These are phyloP conservation scores for Echria macrotheca DNA, from an alignment of 495 filamentous ascomycete species.

Conservation along the genomic window DNA sequence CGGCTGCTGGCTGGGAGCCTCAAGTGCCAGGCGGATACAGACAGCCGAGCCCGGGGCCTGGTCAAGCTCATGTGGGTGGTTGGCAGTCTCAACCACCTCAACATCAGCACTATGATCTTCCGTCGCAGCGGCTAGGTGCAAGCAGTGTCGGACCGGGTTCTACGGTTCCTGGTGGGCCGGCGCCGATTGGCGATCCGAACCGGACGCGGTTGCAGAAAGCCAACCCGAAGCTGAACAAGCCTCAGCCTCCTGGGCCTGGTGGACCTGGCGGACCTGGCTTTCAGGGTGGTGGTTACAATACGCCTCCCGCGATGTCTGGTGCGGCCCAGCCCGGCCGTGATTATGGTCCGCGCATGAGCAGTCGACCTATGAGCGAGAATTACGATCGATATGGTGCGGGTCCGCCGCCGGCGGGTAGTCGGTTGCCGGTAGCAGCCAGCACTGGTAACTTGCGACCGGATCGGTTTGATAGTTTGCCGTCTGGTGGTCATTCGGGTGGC, in stretches of 20 bases:
- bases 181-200: constrained; percentile 22
- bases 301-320: too few species aligned
- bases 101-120: constrained; percentile 12
- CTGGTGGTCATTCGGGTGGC: too few species aligned
- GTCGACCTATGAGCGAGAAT: constrained; percentile 24
- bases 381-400: constrained; percentile 17
- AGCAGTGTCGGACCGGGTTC: constrained; percentile 9
- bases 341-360: constrained; percentile 19
- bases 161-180: constrained; percentile 7
- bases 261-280: constrained; percentile 21
- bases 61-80: constrained; percentile 13
- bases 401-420: constrained; percentile 15
- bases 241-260: constrained; percentile 14
- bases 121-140: constrained; percentile 12
- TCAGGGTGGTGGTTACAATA: constrained; percentile 12
- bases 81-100: constrained; percentile 14
- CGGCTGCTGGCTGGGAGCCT: constrained; percentile 38
- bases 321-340: constrained; percentile 17
- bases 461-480: too few species aligned
- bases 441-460: constrained; percentile 3
- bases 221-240: constrained; percentile 24
- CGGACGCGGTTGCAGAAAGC: constrained; percentile 35
- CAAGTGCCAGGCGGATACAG: constrained; percentile 38
- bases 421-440: constrained; percentile 4
- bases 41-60: constrained; percentile 36